A percentile compares a stretch with the other conserved stretches of the same genome.
Conservation (phyloP, 306 rosid genomes). For the Sindora glabra region DNA sequence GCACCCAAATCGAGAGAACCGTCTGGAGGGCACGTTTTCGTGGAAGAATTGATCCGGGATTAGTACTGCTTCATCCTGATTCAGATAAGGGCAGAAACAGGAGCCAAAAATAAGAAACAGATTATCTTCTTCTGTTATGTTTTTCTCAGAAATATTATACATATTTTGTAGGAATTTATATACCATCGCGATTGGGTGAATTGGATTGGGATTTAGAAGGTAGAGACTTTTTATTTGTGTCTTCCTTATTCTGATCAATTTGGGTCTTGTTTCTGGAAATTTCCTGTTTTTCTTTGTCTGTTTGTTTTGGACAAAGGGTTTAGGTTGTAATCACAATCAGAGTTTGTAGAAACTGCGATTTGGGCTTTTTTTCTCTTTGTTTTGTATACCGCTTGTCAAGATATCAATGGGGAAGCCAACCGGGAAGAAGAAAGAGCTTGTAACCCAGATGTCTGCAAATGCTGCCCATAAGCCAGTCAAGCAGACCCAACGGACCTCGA, state of each 20-base stretch:
- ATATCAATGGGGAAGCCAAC: constrained; percentile 73
- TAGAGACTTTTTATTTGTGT: background rate
- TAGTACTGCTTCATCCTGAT: too few relatives aligned
- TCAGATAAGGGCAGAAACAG: too few relatives aligned
- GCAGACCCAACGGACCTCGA: constrained; percentile 24
- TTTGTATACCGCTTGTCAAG: background rate
- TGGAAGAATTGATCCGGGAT: too few relatives aligned
- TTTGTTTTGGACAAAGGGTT: too few relatives aligned
- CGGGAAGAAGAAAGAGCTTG: constrained; percentile 64
- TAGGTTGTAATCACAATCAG: constrained; percentile 5
- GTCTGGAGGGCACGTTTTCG: too few relatives aligned
- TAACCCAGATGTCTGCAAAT: constrained; percentile 29
- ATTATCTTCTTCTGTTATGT: too few relatives aligned
- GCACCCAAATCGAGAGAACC: too few relatives aligned
- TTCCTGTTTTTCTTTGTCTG: constrained; percentile 1
- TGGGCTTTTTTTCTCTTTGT: background rate
- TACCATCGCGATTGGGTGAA: too few relatives aligned
- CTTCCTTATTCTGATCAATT: background rate
- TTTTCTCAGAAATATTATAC: too few relatives aligned
- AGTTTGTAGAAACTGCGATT: constrained; percentile 18
- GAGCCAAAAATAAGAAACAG: too few relatives aligned
- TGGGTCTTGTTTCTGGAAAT: background rate
- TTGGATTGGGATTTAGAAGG: too few relatives aligned
- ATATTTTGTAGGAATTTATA: too few relatives aligned
- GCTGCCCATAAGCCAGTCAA: constrained; percentile 24